A percentile compares a stretch with the other conserved stretches of the same genome.
Evolutionary conservation across 306 rosid genomes (phyloP).

Genomic region (Arachis stenosperma): DNA sequence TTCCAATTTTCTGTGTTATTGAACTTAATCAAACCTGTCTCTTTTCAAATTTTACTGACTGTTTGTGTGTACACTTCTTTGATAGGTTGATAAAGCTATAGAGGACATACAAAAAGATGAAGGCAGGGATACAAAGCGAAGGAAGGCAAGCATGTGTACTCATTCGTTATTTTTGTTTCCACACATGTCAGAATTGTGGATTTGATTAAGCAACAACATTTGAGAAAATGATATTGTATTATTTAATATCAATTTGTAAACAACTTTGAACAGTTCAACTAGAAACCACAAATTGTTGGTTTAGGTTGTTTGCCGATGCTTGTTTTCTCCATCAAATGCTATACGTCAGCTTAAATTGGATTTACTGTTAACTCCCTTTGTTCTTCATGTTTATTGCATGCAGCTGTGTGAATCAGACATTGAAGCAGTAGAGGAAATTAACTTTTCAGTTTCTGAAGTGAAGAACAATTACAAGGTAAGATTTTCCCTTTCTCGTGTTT

Average conservation of each 20-base stretch:
- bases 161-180: background rate
- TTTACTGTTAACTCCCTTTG: background rate
- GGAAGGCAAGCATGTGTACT: slow-evolving; percentile 44
- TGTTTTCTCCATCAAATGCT: slow-evolving; percentile 22
- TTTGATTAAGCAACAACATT: slow-evolving; percentile 12
- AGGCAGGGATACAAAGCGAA: slow-evolving; percentile 49
- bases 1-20: slow-evolving; percentile 4
- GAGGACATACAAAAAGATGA: slow-evolving; percentile 47
- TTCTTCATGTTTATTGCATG: slow-evolving; percentile 39
- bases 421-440: slow-evolving; percentile 40
- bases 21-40: background rate
- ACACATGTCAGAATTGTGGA: background rate
- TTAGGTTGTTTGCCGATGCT: slow-evolving; percentile 5
- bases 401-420: slow-evolving; percentile 46
- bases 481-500: background rate
- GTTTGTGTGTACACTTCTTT: slow-evolving; percentile 1
- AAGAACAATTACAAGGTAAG: slow-evolving; percentile 68
- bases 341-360: background rate
- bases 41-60: background rate
- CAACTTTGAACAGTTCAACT: slow-evolving; percentile 15
- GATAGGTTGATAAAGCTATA: slow-evolving; percentile 46
- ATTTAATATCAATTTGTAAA: background rate
- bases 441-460: slow-evolving; percentile 59
- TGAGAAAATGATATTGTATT: background rate
- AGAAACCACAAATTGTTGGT: background rate